phyloP scores from a whole-genome alignment of 306 rosid species.

The Ochetophila trinervis region DNA sequence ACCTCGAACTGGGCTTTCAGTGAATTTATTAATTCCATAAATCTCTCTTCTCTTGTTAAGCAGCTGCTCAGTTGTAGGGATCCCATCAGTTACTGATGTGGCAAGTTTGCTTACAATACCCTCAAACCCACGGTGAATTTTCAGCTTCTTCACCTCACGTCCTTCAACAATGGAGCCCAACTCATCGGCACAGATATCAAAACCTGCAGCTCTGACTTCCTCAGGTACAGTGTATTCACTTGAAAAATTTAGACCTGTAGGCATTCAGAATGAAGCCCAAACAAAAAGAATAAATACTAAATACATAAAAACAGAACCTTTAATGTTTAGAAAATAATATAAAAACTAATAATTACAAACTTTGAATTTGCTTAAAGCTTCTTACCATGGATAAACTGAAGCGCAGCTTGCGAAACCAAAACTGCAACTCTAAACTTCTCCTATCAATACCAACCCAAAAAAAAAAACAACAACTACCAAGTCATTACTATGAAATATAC shows the following conservation, averaged over 20 bases:
- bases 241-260: conserved; percentile 63
- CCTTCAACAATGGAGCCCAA: conserved; percentile 75
- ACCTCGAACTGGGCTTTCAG: conserved; percentile 77
- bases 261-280: conserved; percentile 16
- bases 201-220: conserved; percentile 85
- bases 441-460: conserved; percentile 38
- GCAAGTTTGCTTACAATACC: conserved; percentile 60
- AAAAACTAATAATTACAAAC: conserved; percentile 3
- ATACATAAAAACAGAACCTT: not conserved
- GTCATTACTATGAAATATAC: not conserved
- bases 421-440: conserved; percentile 99
- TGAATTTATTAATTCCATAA: conserved; percentile 82
- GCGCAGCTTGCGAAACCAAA: conserved; percentile 99
- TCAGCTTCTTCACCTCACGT: conserved; percentile 83
- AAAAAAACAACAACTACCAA: conserved; percentile 5
- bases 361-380: not conserved
- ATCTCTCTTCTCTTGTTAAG: conserved; percentile 60
- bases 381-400: conserved; percentile 91
- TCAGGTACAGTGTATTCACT: conserved; percentile 72
- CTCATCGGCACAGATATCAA: conserved; percentile 83
- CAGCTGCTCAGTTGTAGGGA: conserved; percentile 60
- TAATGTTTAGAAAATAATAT: not conserved
- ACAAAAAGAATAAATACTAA: not conserved
- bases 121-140: conserved; percentile 64
- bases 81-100: conserved; percentile 57